phyloP scores from a whole-genome alignment of 2,329 filamentous ascomycete genomes.

The Pseudodiploospora longispora region DNA sequence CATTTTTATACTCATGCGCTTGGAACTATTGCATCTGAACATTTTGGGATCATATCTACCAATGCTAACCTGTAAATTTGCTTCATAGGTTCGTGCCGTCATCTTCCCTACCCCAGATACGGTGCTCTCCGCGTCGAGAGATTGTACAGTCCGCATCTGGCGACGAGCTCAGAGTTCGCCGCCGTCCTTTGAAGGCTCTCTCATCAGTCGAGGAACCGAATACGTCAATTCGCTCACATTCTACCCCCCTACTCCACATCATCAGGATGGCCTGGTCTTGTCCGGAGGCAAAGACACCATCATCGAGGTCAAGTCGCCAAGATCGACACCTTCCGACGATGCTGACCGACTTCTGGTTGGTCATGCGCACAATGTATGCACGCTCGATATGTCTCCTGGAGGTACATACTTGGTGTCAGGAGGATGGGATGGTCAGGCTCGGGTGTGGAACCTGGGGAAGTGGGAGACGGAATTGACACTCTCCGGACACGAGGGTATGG shows the following conservation, averaged over 20 bases:
- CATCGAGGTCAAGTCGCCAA: constrained; percentile 77
- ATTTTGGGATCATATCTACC: neutral
- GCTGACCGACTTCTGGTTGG: constrained; percentile 81
- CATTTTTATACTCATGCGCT: constrained; percentile 1
- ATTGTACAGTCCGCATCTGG: constrained; percentile 86
- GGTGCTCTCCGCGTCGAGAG: constrained; percentile 80
- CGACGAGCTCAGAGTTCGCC: constrained; percentile 57
- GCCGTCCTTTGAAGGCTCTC: constrained; percentile 66
- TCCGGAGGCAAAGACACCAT: constrained; percentile 88
- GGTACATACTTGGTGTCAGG: constrained; percentile 77
- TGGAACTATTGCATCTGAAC: neutral
- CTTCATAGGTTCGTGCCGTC: constrained; percentile 73
- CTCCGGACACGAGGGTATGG: constrained; percentile 63
- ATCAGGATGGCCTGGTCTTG: constrained; percentile 72
- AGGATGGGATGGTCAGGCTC: constrained; percentile 85
- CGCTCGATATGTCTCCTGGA: constrained; percentile 68
- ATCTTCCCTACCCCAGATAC: constrained; percentile 64
- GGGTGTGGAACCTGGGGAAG: constrained; percentile 76
- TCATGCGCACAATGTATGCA: constrained; percentile 80
- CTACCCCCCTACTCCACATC: constrained; percentile 57
- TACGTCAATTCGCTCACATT: constrained; percentile 85
- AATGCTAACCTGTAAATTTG: constrained; percentile 9
- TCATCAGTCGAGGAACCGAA: constrained; percentile 69
- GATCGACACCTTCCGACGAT: constrained; percentile 59
- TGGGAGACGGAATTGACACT: constrained; percentile 73